Evolutionary conservation across 768 basidiomycete genomes (phyloP), one percentile per base, ranked within the genome.

Genomic region (Crepidotus variabilis): DNA sequence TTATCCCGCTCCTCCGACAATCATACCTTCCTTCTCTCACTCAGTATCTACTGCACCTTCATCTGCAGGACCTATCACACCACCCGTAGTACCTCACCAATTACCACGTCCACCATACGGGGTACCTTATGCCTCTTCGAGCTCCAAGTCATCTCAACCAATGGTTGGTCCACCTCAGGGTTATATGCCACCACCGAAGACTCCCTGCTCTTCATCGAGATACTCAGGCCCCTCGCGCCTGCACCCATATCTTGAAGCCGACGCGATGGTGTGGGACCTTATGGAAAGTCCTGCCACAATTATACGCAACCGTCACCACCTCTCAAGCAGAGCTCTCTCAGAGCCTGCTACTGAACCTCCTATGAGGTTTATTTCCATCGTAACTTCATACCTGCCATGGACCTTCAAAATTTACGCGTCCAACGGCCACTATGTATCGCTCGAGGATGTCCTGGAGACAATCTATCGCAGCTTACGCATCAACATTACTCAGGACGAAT

Each of bases 371-470:
- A 63, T 76, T 56, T 57, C 53, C 1, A 67, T 77, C 60, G 61
- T 60, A 18, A 66, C 63, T 45, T 51, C 60, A 1, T 51, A 61
- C 28, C 60, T 74, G 9, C 70, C 68, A 7, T 71, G 73, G 72
- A 49, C 56, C 1, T 64, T 75, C 51, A 60, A 57, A 23, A 69
- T 80, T 51, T 61, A 65, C 18, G 62, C 70, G 18, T 58, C 65
- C 6, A 61, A 60, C 18, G 60, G 62, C 2, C 52, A 58, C 10
- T 70, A 60, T 48, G 69, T 77, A 34, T 70, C 73, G 1, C 58
- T 74, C 51, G 64, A 63, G 39, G 82, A 84, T 63, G 77, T 85
- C 21, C 64, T 85, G n/a, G 63, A 72, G 21, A 65, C 70, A 0
- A 58, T 84, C 34, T 79, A 81, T 65, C 60, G 67, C 49, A 66